Base-by-base conservation (phyloP, 768 basidiomycete species). In the Calocybe cyanea region DNA sequence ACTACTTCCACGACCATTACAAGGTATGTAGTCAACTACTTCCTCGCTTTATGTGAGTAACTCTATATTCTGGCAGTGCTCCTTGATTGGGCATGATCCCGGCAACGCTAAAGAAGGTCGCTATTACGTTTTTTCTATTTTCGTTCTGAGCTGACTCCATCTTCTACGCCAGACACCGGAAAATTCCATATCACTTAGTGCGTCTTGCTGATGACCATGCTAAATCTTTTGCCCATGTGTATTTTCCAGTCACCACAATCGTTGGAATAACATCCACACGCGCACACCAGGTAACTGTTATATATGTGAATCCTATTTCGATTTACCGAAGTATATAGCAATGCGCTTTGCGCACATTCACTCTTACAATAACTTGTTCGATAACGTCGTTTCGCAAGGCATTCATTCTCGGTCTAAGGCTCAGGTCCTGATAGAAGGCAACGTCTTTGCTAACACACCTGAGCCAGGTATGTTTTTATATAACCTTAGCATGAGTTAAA, bases 131-230 rank as follows among this genome's bases (percentile, higher is more conserved):
- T 28, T 28, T 28, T 13, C 25, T 18, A 14, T 17, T 24, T 24
- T 23, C 19, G 4, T 20, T 17, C 17, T 4, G 21, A 37, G 15
- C 13, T 11, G 30, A 38, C 32, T 11, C 33, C 11, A 21, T 18
- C 21, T 46, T 24, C n/a, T 14, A 30, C 17, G 7, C 18, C 28
- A 57, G 57, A 58, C 35, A 55, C 52, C 7, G 57, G 54, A 24
- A 53, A 58, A 42, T 58, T 58, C 46, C 57, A 55, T 35, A 43
- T 58, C 37, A 58, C 57, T 7, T 58, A 58, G 54, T 55, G 17
- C 17, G 34, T 7, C 38, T 17, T 25, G 7, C 8, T 21, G 32
- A 46, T 34, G 31, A 40, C 9, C 10, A 17, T 17, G 10, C 25
- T 6, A 13, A 15, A 34, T 17, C 13, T 7, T 31, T 10, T 36